These are phyloP conservation scores for Oryza nivara DNA, from an alignment of 176 grass and related monocot species.

Conservation along the genomic window DNA sequence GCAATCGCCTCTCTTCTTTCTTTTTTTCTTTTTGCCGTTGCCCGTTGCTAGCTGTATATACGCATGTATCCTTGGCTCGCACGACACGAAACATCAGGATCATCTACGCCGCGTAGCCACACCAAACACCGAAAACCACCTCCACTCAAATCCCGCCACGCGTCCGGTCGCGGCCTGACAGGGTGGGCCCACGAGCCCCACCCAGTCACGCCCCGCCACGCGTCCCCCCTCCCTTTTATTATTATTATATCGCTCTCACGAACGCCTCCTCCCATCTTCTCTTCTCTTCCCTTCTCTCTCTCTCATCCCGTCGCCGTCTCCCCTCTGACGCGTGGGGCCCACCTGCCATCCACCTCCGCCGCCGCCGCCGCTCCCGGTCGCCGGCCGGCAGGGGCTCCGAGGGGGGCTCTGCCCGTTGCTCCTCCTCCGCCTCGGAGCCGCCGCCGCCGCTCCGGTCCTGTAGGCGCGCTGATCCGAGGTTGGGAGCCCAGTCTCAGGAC, in stretches of 20 bases:
- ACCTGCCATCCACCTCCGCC: neutral
- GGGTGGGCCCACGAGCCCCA: neutral
- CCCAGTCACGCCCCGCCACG: conserved; percentile 28
- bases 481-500: too few relatives aligned
- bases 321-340: conserved; percentile 49
- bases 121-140: rapidly evolving
- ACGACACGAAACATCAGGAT: conserved; percentile 52
- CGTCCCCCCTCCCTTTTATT: neutral
- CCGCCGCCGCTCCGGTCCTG: neutral
- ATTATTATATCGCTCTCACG: conserved; percentile 41
- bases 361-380: conserved; percentile 41
- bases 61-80: conserved; percentile 27
- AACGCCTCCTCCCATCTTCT: conserved; percentile 7
- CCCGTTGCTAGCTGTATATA: neutral
- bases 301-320: neutral
- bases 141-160: neutral
- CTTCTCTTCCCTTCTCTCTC: too few relatives aligned
- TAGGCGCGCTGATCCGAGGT: conserved; percentile 31
- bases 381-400: conserved; percentile 48
- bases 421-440: neutral
- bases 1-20: too few relatives aligned
- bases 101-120: neutral
- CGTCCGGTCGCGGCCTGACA: neutral
- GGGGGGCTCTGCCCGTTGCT: neutral
- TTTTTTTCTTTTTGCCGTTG: neutral